Evolutionary conservation across 2,329 filamentous ascomycete genomes (phyloP).

Genomic region (Neoascochyta sp.): DNA sequence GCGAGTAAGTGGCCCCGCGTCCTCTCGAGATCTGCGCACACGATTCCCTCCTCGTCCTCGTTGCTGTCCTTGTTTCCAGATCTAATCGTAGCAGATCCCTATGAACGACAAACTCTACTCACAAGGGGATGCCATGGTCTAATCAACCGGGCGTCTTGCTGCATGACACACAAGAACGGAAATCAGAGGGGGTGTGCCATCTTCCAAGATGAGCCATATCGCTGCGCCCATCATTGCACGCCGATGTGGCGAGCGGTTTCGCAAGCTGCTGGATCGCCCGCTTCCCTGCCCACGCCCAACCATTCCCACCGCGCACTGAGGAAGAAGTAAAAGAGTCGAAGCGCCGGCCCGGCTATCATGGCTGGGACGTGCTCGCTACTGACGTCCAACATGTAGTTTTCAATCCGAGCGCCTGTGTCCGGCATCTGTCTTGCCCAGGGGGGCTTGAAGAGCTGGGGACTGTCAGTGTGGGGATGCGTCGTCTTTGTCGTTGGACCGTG

Average conservation of each 20-base stretch:
- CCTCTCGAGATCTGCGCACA: neutral
- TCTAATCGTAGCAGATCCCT: constrained; percentile 20
- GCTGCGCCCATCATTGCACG: constrained; percentile 16
- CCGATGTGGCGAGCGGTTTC: constrained; percentile 9
- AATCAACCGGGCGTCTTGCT: constrained; percentile 20
- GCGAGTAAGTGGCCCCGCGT: constrained; percentile 21
- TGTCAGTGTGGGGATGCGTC: constrained; percentile 20
- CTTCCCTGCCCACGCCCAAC: constrained; percentile 6
- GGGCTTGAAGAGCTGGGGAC: constrained; percentile 3
- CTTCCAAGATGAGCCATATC: constrained; percentile 21
- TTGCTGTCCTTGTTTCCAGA: neutral
- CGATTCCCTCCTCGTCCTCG: neutral
- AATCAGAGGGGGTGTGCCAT: constrained; percentile 33
- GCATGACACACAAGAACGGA: constrained; percentile 34
- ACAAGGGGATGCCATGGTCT: constrained; percentile 20
- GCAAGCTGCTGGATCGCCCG: constrained; percentile 15
- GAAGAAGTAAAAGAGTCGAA: constrained; percentile 35
- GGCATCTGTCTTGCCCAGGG: constrained; percentile 1
- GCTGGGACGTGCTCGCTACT: constrained; percentile 23
- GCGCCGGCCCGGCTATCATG: constrained; percentile 17
- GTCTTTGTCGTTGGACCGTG: constrained; percentile 24
- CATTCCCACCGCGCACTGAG: constrained; percentile 30
- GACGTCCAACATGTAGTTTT: constrained; percentile 33
- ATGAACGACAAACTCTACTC: constrained; percentile 27
- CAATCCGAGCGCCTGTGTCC: constrained; percentile 33